These are phyloP conservation scores for Suaeda aralocaspica DNA, from an alignment of 148 eudicot species.

Conservation along the genomic window DNA sequence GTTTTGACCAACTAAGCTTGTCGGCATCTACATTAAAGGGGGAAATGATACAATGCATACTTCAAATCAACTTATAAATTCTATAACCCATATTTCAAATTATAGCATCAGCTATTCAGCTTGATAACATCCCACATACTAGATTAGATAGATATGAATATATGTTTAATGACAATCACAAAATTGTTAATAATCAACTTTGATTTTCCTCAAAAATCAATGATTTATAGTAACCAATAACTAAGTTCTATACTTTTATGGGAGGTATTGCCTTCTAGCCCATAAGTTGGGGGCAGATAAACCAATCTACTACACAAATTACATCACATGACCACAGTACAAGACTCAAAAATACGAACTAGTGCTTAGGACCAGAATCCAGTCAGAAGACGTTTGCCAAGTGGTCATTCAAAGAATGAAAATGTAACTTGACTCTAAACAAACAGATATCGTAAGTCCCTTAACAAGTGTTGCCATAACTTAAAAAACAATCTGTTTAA, in stretches of 20 bases:
- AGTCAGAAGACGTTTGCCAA: neutral
- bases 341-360: too few species aligned
- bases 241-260: neutral
- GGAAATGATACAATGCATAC: too few species aligned
- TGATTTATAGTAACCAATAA: neutral
- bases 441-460: neutral
- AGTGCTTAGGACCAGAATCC: neutral
- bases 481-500: too few species aligned
- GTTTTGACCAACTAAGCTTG: too few species aligned
- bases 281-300: neutral
- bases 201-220: neutral
- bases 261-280: neutral
- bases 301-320: neutral
- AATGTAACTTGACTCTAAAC: neutral
- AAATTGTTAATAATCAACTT: neutral
- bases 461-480: too few species aligned
- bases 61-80: too few species aligned
- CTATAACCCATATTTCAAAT: too few species aligned
- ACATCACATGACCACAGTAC: neutral
- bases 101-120: too few species aligned
- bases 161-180: neutral
- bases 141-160: neutral
- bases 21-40: too few species aligned
- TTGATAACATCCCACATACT: too few species aligned
- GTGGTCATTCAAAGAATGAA: neutral